Evolutionary conservation across 2,329 filamentous ascomycete species (phyloP).

Genomic region (Claviceps africana): DNA sequence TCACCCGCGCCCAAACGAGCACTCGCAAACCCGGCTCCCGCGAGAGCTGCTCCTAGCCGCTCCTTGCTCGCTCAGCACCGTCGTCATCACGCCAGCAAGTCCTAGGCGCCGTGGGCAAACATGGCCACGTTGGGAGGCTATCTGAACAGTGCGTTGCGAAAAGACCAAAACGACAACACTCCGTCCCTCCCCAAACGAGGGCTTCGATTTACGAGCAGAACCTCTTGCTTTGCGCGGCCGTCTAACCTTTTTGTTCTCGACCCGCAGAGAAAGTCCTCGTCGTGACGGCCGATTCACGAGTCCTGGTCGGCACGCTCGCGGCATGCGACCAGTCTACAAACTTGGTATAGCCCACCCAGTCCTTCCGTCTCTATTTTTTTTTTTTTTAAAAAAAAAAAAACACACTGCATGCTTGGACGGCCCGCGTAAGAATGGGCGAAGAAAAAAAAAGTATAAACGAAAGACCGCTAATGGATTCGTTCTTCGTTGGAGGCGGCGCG

Average conservation of each 20-base stretch:
- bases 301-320: constrained; percentile 66
- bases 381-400: neutral
- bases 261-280: constrained; percentile 73
- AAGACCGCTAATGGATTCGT: neutral
- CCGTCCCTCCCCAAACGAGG: too few species aligned
- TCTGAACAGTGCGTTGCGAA: constrained; percentile 28
- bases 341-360: constrained; percentile 46
- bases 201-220: neutral
- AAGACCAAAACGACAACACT: neutral
- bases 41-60: neutral
- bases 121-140: constrained; percentile 33
- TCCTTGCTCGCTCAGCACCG: neutral
- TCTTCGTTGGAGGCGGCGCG: neutral
- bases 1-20: neutral
- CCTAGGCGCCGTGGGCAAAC: neutral
- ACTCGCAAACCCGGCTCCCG: neutral
- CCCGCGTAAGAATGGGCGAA: too few species aligned
- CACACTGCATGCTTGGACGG: neutral
- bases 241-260: neutral
- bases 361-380: too few species aligned
- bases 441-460: neutral
- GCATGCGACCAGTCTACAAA: constrained; percentile 89
- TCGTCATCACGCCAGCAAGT: neutral
- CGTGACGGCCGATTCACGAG: constrained; percentile 84
- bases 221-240: neutral